Percentiles rank a stretch among this genome's conserved stretches.
Evolutionary conservation across 78 protist species (phyloP).

Genomic region (Dictyostelium purpureum): DNA sequence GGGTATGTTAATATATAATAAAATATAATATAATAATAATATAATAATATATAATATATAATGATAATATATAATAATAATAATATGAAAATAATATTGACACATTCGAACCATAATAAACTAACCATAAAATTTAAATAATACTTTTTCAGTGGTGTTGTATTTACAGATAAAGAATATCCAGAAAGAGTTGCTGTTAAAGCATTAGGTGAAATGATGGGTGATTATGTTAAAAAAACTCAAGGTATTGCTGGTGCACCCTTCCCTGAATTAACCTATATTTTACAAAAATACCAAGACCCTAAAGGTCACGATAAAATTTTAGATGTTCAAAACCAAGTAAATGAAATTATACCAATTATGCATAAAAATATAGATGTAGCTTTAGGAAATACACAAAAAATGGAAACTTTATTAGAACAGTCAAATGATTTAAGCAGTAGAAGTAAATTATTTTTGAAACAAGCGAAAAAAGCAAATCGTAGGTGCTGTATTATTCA

Average conservation of each 20-base stretch:
- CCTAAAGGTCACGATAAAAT: constrained; percentile 37
- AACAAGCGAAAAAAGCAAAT: constrained; percentile 67
- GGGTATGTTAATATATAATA: constrained; percentile 16
- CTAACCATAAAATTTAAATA: neutral
- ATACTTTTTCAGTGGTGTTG: constrained; percentile 26
- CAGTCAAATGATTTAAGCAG: constrained; percentile 46
- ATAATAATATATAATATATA: too few relatives aligned
- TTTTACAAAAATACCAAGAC: constrained; percentile 14
- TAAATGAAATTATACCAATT: constrained; percentile 38
- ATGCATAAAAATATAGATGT: constrained; percentile 74
- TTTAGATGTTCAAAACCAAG: constrained; percentile 48
- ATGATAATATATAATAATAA: too few relatives aligned
- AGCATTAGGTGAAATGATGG: constrained; percentile 53
- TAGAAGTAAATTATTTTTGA: constrained; percentile 65
- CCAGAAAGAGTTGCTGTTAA: constrained; percentile 67
- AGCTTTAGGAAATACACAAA: constrained; percentile 39
- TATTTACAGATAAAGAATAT: constrained; percentile 75
- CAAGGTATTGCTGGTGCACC: constrained; percentile 43
- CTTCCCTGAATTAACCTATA: constrained; percentile 27
- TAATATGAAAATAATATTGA: too few relatives aligned
- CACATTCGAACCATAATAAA: too few relatives aligned
- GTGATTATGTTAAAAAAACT: constrained; percentile 26
- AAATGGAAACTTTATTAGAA: constrained; percentile 53
- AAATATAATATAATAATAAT: too few relatives aligned
- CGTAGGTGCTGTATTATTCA: constrained; percentile 66